Percentiles rank a stretch among this genome's conserved stretches.
These are phyloP conservation scores for Sporothrix phasma DNA, from an alignment of 2,329 filamentous ascomycete genomes.

Conservation along the genomic window DNA sequence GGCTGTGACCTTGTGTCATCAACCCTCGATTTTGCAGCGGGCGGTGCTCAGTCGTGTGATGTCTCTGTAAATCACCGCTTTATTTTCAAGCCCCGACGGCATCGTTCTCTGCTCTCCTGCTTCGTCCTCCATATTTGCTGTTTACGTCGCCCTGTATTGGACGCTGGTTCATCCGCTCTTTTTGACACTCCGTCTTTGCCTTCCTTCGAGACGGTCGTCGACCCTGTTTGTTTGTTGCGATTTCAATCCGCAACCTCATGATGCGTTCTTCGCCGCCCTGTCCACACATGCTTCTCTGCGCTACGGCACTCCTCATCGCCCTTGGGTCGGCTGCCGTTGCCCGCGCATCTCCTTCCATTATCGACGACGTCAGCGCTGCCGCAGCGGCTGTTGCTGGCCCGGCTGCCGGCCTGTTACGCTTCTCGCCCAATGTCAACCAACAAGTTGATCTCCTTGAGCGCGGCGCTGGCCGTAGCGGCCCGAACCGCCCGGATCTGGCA, in stretches of 20 bases:
- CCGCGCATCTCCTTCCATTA: not conserved
- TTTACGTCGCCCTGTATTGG: not conserved
- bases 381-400: not conserved
- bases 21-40: too few relatives aligned
- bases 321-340: not conserved
- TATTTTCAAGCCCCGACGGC: not conserved
- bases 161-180: not conserved
- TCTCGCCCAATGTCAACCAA: not conserved
- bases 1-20: too few relatives aligned
- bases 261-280: not conserved
- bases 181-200: not conserved
- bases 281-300: conserved; percentile 8
- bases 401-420: conserved; percentile 3
- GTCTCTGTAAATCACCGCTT: not conserved
- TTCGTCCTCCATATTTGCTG: not conserved
- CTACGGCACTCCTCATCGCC: not conserved
- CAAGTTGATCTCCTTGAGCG: not conserved
- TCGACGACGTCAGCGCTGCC: not conserved
- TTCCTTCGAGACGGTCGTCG: not conserved
- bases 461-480: conserved; percentile 22
- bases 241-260: not conserved
- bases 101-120: not conserved
- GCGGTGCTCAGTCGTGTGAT: too few relatives aligned
- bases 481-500: conserved; percentile 13
- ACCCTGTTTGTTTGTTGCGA: not conserved